Conservation (phyloP, 2,329 filamentous ascomycete genomes). For the Neurospora crassa region DNA sequence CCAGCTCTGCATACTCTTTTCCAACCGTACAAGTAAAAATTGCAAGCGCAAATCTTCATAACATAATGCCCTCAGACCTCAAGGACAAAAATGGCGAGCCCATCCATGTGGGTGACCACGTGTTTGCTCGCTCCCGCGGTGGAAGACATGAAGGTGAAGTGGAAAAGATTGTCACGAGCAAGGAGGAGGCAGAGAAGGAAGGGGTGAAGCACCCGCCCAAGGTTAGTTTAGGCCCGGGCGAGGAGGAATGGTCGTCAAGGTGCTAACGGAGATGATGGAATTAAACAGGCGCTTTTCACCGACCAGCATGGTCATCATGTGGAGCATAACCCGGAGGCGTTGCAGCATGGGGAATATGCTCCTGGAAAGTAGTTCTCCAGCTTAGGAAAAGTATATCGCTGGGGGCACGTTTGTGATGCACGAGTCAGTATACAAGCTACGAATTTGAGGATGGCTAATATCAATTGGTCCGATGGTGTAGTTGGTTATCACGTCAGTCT, state of each 20-base stretch:
- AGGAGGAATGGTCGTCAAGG: too few relatives aligned
- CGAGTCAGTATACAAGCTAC: too few relatives aligned
- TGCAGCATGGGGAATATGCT: slow-evolving; percentile 21
- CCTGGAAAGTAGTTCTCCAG: slow-evolving; percentile 20
- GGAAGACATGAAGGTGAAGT: slow-evolving; percentile 30
- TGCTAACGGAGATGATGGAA: neutral
- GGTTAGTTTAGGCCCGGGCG: slow-evolving; percentile 8
- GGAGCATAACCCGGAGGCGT: slow-evolving; percentile 28
- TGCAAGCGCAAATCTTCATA: neutral
- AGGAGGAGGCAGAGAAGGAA: slow-evolving; percentile 26
- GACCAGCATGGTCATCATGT: slow-evolving; percentile 30
- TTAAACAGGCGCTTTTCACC: slow-evolving; percentile 25
- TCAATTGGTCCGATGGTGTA: slow-evolving; percentile 20
- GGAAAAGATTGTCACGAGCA: slow-evolving; percentile 26
- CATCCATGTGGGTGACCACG: slow-evolving; percentile 29
- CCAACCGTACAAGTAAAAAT: neutral
- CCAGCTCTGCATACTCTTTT: neutral
- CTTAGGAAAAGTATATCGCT: too few relatives aligned
- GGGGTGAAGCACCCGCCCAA: slow-evolving; percentile 33
- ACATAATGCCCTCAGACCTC: slow-evolving; percentile 13
- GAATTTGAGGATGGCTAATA: too few relatives aligned
- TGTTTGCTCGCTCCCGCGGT: slow-evolving; percentile 30
- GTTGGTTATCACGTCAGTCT: slow-evolving; percentile 42
- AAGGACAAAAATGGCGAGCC: slow-evolving; percentile 28
- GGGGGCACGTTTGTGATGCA: too few relatives aligned